Conservation (phyloP, 2,329 filamentous ascomycete species). For the Verticillium nonalfalfae region DNA sequence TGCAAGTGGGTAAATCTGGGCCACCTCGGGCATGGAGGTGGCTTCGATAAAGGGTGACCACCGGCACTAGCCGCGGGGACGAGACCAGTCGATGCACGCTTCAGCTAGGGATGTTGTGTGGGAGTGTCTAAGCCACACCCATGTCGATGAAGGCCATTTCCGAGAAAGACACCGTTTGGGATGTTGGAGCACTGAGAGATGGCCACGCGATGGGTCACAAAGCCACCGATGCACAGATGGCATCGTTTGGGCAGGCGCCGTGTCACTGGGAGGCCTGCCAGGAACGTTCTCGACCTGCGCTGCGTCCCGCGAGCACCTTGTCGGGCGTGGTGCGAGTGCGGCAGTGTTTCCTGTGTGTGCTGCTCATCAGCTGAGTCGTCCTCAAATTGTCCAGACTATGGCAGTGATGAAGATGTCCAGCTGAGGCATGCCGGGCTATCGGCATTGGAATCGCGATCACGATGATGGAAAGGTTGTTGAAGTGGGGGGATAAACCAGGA, state of each 20-base stretch:
- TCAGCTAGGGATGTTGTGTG: not conserved
- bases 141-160: not conserved
- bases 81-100: not conserved
- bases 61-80: not conserved
- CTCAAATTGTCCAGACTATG: not conserved
- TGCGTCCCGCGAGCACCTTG: not conserved
- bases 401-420: not conserved
- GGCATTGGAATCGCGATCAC: not conserved
- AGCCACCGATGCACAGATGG: not conserved
- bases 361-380: not conserved
- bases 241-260: not conserved
- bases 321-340: not conserved
- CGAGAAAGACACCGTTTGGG: not conserved
- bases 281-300: not conserved
- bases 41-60: not conserved
- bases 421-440: not conserved
- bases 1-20: not conserved
- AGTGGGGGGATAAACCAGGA: not conserved
- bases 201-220: not conserved
- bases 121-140: not conserved
- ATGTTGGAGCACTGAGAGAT: not conserved
- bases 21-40: not conserved
- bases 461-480: not conserved
- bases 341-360: not conserved
- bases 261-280: not conserved